Evolutionary conservation across 345 rosid species (phyloP), one percentile per base, ranked within the genome.

Genomic region (Kandelia obovata): DNA sequence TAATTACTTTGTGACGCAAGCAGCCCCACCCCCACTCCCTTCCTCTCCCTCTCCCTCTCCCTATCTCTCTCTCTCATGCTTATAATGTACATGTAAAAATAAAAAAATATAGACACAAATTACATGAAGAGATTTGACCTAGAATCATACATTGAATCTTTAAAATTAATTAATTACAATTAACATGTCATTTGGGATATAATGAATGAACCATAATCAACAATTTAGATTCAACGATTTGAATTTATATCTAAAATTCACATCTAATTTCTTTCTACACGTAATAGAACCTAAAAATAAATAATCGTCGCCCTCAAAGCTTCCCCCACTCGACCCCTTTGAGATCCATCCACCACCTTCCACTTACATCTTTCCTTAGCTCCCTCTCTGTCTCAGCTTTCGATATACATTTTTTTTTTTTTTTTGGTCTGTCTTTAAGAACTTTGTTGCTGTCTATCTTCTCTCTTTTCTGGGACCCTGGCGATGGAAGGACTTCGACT

Each of bases 401-500:
- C 49, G 5, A 17, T 9, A 23, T 20, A 25, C 25, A 25, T 25
- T 21, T n/a, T 23, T 53, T 21, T 19, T 5, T 52, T 20, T 23
- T 9, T 7, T 28, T 28, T 28, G 30, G 30, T 21, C 21, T 21
- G 30, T 28, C 46, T 39, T 15, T 10, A 39, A 39, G 7, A 13
- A 17, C 17, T 16, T 23, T 25, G 4, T 25, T 66, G 16, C 52
- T 10, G 13, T 6, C 39, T 23, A 39, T 1, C 15, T 17, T 47
- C 61, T 17, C 58, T 58, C 51, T 25, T 16, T 23, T 23, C 27
- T 56, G 30, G 6, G 49, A 39, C 71, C 75, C 74, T 53, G 57
- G 78, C 71, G 84, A 92, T 92, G 98, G 95, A 92, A 80, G 91
- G 89, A 61, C 87, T 84, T 20, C 80, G 83, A 31, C 83, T 76